Percentiles rank a stretch among this genome's conserved stretches.
These are phyloP conservation scores for Barnettozyma salicaria DNA, from an alignment of 805 yeast genomes.

Conservation along the genomic window DNA sequence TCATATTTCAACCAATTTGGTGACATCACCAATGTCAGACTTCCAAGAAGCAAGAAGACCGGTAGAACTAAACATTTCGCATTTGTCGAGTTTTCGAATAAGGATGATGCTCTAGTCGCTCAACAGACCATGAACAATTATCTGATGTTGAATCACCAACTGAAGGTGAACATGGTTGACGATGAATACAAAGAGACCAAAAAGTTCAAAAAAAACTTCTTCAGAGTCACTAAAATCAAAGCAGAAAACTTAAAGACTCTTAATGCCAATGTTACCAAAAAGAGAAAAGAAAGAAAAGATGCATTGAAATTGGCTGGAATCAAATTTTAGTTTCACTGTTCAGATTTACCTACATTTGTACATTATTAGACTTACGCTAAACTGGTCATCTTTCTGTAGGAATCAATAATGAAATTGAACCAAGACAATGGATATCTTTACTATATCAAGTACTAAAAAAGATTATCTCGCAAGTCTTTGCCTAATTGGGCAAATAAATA, in stretches of 20 bases:
- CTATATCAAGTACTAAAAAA: not conserved
- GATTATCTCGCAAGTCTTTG: not conserved
- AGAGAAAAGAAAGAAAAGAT: conserved; percentile 5
- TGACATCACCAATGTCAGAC: conserved; percentile 63
- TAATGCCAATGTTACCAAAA: conserved; percentile 24
- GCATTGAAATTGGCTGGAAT: conserved; percentile 7
- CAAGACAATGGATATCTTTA: not conserved
- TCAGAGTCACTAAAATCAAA: conserved; percentile 27
- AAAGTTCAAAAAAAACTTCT: conserved; percentile 23
- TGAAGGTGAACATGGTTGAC: conserved; percentile 61
- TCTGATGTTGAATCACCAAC: conserved; percentile 77
- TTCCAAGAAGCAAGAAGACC: conserved; percentile 84
- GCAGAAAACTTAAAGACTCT: conserved; percentile 26
- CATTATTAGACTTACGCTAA: too few relatives aligned
- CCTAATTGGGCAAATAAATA: conserved; percentile 4
- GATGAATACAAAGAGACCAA: conserved; percentile 34
- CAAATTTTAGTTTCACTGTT: conserved; percentile 1
- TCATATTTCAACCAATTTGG: conserved; percentile 91
- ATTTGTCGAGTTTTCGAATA: conserved; percentile 72
- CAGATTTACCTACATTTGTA: too few relatives aligned
- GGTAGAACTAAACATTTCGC: conserved; percentile 92
- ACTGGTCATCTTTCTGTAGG: not conserved
- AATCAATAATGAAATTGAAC: not conserved
- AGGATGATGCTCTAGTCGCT: conserved; percentile 79
- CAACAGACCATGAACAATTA: conserved; percentile 96